Evolutionary conservation across 2,329 filamentous ascomycete species (phyloP).

Genomic region (Aspergillus tanneri): DNA sequence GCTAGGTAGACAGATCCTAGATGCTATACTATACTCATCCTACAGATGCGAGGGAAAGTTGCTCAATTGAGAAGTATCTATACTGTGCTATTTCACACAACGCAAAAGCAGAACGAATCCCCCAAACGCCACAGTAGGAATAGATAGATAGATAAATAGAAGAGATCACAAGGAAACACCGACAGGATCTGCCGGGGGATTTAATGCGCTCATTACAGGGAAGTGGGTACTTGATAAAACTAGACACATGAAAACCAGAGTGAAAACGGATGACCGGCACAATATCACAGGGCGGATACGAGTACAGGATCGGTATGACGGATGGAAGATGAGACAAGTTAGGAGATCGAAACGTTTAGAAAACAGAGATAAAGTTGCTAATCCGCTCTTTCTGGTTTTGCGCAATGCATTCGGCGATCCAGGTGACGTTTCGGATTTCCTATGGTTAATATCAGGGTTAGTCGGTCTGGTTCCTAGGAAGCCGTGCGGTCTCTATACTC

Average conservation of each 20-base stretch:
- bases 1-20: too few species aligned
- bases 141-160: conserved; percentile 7
- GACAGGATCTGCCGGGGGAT: conserved; percentile 21
- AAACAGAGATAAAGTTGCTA: conserved; percentile 97
- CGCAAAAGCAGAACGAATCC: conserved; percentile 13
- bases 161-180: conserved; percentile 16
- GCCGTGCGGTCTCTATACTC: too few species aligned
- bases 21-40: conserved; percentile 37
- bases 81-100: too few species aligned
- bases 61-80: too few species aligned
- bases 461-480: background rate
- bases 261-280: background rate
- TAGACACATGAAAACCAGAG: conserved; percentile 17
- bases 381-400: conserved; percentile 99
- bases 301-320: conserved; percentile 20
- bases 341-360: conserved; percentile 53
- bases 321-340: conserved; percentile 20
- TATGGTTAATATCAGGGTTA: conserved; percentile 38
- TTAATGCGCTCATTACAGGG: conserved; percentile 34
- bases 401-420: conserved; percentile 99
- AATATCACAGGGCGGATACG: background rate
- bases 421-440: conserved; percentile 99
- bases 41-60: conserved; percentile 29
- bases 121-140: conserved; percentile 30
- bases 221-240: conserved; percentile 23